These are phyloP conservation scores for Cocos nucifera DNA, from an alignment of 176 grass and related monocot genomes.

Conservation along the genomic window DNA sequence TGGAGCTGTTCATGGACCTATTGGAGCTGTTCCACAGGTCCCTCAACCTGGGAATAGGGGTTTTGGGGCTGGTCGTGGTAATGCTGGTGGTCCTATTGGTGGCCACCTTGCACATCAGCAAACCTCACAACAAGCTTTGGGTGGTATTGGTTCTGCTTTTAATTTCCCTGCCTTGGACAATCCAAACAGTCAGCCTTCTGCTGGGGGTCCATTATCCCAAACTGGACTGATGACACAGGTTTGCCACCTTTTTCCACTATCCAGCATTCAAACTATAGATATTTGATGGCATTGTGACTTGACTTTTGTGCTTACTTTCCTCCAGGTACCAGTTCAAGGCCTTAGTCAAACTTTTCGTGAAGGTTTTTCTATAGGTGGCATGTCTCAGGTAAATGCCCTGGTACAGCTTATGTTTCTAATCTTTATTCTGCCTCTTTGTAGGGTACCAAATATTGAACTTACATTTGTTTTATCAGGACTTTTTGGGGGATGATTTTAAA, in stretches of 20 bases:
- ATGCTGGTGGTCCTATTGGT: slow-evolving; percentile 78
- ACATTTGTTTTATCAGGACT: slow-evolving; percentile 50
- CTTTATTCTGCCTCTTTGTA: background rate
- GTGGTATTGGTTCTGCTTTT: slow-evolving; percentile 53
- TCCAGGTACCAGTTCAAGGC: slow-evolving; percentile 82
- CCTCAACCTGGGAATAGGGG: slow-evolving; percentile 75
- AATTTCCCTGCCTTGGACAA: slow-evolving; percentile 66
- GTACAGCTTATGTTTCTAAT: too few relatives aligned
- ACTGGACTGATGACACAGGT: slow-evolving; percentile 98
- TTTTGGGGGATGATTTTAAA: slow-evolving; percentile 95
- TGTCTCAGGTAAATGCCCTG: slow-evolving; percentile 65
- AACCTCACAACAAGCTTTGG: slow-evolving; percentile 68
- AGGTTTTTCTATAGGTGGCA: slow-evolving; percentile 93
- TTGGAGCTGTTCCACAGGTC: slow-evolving; percentile 64
- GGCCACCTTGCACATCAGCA: slow-evolving; percentile 91
- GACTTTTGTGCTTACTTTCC: too few relatives aligned
- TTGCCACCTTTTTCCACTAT: background rate
- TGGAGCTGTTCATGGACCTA: slow-evolving; percentile 67
- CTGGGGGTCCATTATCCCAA: slow-evolving; percentile 64
- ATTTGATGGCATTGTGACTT: too few relatives aligned
- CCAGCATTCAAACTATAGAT: too few relatives aligned
- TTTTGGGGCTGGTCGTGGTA: slow-evolving; percentile 74
- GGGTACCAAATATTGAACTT: slow-evolving; percentile 2
- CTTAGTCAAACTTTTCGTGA: slow-evolving; percentile 96
- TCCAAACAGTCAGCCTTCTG: slow-evolving; percentile 78